Conservation (phyloP, 371 early-diverging fungal species). For the Mucor saturninus region DNA sequence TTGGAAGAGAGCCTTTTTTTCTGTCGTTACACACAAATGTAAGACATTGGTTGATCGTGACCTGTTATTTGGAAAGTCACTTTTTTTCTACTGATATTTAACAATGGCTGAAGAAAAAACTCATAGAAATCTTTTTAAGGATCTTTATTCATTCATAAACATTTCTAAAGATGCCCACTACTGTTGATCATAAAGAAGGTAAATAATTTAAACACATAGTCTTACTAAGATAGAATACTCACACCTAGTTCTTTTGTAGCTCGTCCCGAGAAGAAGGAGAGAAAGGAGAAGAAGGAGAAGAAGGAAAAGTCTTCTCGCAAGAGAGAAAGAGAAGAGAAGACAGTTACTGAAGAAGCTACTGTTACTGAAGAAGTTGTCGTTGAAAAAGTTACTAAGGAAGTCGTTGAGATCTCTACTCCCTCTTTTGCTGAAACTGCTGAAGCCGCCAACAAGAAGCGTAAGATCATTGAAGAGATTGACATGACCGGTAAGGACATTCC, state of each 20-base stretch:
- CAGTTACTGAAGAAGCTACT: slow-evolving; percentile 17
- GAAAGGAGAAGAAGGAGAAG: slow-evolving; percentile 43
- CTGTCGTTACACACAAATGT: no score
- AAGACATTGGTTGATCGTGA: neutral
- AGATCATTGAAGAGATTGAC: slow-evolving; percentile 34
- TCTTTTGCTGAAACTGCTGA: slow-evolving; percentile 16
- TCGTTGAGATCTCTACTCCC: slow-evolving; percentile 8
- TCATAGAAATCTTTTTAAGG: slow-evolving; percentile 2
- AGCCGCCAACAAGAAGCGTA: slow-evolving; percentile 34
- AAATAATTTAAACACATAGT: neutral
- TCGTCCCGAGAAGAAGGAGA: slow-evolving; percentile 18
- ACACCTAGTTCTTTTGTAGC: neutral
- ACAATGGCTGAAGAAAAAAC: neutral
- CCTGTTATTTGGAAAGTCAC: slow-evolving; percentile 3
- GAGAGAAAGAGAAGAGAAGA: slow-evolving; percentile 26
- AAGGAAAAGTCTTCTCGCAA: slow-evolving; percentile 35
- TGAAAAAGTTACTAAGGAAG: slow-evolving; percentile 6
- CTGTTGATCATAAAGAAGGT: slow-evolving; percentile 20
- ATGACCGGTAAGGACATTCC: slow-evolving; percentile 58
- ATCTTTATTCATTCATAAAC: neutral
- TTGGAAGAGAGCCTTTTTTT: no score
- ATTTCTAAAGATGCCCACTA: slow-evolving; percentile 11
- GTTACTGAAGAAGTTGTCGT: slow-evolving; percentile 29
- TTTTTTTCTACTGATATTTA: slow-evolving; percentile 11
- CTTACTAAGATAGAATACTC: neutral